These are phyloP conservation scores for Pyrenochaeta sp. DNA, from an alignment of 2,329 filamentous ascomycete genomes.

Conservation along the genomic window DNA sequence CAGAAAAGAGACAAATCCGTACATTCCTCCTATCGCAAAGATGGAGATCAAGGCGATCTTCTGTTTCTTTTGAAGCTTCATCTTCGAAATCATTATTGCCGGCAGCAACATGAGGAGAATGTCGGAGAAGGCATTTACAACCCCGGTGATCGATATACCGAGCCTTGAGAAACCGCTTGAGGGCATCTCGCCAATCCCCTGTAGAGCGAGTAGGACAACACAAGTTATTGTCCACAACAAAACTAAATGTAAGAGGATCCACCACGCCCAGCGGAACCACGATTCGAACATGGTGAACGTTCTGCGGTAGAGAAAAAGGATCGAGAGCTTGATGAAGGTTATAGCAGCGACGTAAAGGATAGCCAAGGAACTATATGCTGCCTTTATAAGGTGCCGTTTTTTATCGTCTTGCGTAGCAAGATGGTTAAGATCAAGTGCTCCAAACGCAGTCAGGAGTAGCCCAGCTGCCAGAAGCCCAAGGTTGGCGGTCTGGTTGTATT, in stretches of 20 bases:
- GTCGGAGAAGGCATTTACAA: conserved; percentile 12
- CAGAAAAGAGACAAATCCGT: not conserved
- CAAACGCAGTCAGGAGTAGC: conserved; percentile 6
- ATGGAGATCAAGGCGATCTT: conserved; percentile 13
- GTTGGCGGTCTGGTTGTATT: conserved; percentile 7
- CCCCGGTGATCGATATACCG: conserved; percentile 12
- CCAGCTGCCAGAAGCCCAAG: conserved; percentile 11
- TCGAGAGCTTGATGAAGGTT: conserved; percentile 17
- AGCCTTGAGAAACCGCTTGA: conserved; percentile 7
- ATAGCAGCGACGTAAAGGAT: conserved; percentile 16
- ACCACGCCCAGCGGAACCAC: conserved; percentile 15
- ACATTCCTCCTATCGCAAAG: conserved; percentile 13
- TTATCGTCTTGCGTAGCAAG: conserved; percentile 1
- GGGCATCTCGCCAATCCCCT: conserved; percentile 3
- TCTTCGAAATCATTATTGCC: conserved; percentile 5
- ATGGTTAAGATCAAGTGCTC: conserved; percentile 8
- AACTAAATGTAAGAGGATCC: conserved; percentile 3
- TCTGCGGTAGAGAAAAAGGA: conserved; percentile 18
- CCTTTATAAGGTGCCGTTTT: conserved; percentile 6
- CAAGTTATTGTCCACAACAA: conserved; percentile 9
- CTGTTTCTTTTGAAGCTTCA: conserved; percentile 10
- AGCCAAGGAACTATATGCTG: conserved; percentile 7
- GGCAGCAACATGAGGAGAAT: conserved; percentile 10
- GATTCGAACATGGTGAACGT: conserved; percentile 14
- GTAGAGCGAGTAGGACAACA: conserved; percentile 8